Conservation (phyloP, 257 asterid genomes). For the Solanum acaule region DNA sequence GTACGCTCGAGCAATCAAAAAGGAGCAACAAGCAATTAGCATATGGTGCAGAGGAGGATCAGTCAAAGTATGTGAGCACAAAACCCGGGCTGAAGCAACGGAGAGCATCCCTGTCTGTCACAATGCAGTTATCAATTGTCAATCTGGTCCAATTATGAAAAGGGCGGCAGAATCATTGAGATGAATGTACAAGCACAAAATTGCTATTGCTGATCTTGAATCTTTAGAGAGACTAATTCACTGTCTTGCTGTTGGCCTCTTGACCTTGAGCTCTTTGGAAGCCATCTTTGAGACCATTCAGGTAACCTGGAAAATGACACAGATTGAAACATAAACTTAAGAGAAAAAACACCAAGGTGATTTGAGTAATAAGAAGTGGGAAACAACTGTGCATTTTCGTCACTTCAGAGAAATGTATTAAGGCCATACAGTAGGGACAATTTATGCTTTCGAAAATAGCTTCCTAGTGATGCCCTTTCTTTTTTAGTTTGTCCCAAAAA, state of each 20-base stretch:
- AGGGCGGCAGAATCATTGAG: not conserved
- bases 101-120: not conserved
- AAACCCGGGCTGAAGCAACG: not conserved
- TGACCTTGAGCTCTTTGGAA: conserved; percentile 59
- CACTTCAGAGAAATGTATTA: not conserved
- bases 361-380: not conserved
- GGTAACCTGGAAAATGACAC: conserved; percentile 57
- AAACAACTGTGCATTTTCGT: not conserved
- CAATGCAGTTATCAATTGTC: not conserved
- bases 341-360: not conserved
- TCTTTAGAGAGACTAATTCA: conserved; percentile 56
- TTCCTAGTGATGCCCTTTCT: not conserved
- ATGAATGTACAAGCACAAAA: not conserved
- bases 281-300: conserved; percentile 64
- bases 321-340: not conserved
- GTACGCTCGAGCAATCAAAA: not conserved
- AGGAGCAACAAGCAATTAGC: not conserved
- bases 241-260: conserved; percentile 77
- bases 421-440: not conserved
- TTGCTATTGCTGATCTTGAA: conserved; percentile 32
- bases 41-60: not conserved
- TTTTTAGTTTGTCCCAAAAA: not conserved
- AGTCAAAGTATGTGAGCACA: not conserved
- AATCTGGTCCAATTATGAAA: not conserved
- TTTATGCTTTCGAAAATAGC: not conserved